Evolutionary conservation across 1,139 yeast genomes (phyloP), one percentile per base, ranked within the genome.

Genomic region (Eremothecium coryli): DNA sequence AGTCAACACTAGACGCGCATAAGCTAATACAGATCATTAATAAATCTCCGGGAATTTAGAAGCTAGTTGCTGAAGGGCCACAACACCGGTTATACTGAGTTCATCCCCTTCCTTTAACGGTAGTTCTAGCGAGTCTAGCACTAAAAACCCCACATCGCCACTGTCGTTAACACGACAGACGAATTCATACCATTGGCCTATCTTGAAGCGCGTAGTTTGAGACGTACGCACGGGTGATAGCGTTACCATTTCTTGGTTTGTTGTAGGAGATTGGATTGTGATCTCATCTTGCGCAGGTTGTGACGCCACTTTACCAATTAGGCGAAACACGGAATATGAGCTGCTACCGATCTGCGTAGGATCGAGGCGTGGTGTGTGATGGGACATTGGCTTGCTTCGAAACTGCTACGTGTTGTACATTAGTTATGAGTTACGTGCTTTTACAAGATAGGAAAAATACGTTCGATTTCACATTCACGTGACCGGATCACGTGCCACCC

Each of bases 321-420:
- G 37, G 24, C 60, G 46, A 37, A 55, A 55, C 22, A 55, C 54
- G 5, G 58, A 46, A 6, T 46, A 41, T 12, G 38, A 33, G 16
- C 41, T 43, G 29, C 38, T 42, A 16, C 49, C 39, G 5, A 54
- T 40, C 25, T 52, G 51, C 22, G 45, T 42, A n/a, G 60, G 58
- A 30, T 51, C 55, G 24, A 55, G 36, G 38, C 60, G 49, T 23
- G 59, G 59, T 4, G 60, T 55, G 38, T 51, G 57, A 38, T 50
- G 52, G 13, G 57, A 50, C 59, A 54, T 54, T 13, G n/a, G 22
- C 17, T 26, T 16, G 11, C 14, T 22, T 22, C 13, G 13, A 4
- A 22, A n/a, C n/a, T n/a, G n/a, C n/a, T n/a, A n/a, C n/a, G n/a
- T n/a, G n/a, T n/a, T n/a, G n/a, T n/a, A n/a, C n/a, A n/a, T n/a